Evolutionary conservation across 2,329 filamentous ascomycete species (phyloP).

Genomic region (Zalaria obscura): DNA sequence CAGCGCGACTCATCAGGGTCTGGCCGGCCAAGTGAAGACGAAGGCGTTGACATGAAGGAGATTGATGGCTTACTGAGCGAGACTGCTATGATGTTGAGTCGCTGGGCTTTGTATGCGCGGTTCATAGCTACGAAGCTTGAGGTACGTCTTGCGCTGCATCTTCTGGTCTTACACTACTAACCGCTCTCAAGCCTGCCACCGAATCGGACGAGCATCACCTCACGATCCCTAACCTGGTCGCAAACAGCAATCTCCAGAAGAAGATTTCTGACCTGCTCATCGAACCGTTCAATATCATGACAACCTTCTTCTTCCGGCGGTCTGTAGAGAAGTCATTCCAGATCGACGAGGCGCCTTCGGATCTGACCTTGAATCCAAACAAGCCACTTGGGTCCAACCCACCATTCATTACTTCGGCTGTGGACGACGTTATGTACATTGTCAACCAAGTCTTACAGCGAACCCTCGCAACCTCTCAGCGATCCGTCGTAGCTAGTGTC

Average conservation of each 20-base stretch:
- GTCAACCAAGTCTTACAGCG: conserved; percentile 83
- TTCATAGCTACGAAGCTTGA: conserved; percentile 75
- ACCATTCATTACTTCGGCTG: conserved; percentile 85
- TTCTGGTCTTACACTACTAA: not conserved
- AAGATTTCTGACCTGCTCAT: conserved; percentile 66
- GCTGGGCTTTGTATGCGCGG: conserved; percentile 83
- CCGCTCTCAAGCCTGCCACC: not conserved
- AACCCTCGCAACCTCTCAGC: conserved; percentile 73
- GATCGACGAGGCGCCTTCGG: conserved; percentile 73
- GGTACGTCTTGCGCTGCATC: conserved; percentile 29
- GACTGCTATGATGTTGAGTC: conserved; percentile 78
- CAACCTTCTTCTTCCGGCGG: conserved; percentile 89
- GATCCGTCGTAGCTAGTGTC: conserved; percentile 61
- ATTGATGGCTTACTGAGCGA: conserved; percentile 79
- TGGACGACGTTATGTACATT: conserved; percentile 99
- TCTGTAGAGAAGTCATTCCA: conserved; percentile 98
- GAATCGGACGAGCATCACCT: conserved; percentile 25
- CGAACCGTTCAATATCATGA: conserved; percentile 78
- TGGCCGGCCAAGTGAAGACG: conserved; percentile 63
- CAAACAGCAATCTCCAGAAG: conserved; percentile 62
- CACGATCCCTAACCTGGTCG: conserved; percentile 57
- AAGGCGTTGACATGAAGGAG: conserved; percentile 92
- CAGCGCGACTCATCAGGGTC: conserved; percentile 27
- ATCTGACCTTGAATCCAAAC: conserved; percentile 61
- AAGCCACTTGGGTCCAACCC: conserved; percentile 61